Percentiles rank a stretch among this genome's conserved stretches.
Evolutionary conservation across 2,329 filamentous ascomycete genomes (phyloP).

Genomic region (Bipolaris cookei): DNA sequence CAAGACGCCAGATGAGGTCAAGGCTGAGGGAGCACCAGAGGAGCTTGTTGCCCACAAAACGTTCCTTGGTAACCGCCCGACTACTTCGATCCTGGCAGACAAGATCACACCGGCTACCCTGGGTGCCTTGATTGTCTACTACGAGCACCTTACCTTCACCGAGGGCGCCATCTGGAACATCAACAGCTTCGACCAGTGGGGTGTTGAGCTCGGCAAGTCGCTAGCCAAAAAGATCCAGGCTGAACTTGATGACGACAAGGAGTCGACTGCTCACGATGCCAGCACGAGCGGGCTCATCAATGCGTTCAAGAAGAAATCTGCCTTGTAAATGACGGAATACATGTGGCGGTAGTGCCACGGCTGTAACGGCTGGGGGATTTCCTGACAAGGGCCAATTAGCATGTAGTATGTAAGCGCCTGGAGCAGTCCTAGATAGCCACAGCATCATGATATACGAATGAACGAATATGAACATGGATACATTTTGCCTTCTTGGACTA

Average conservation of each 20-base stretch:
- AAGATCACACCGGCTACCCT: constrained; percentile 94
- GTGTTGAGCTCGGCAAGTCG: constrained; percentile 96
- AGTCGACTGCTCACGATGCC: constrained; percentile 76
- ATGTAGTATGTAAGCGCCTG: constrained; percentile 8
- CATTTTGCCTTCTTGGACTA: neutral
- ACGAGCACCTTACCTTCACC: constrained; percentile 97
- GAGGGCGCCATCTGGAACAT: constrained; percentile 99
- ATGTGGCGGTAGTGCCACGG: neutral
- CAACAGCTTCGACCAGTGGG: constrained; percentile 99
- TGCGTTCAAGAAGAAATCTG: constrained; percentile 83
- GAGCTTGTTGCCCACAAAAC: constrained; percentile 96
- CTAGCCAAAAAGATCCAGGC: constrained; percentile 73
- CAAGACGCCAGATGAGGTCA: constrained; percentile 81
- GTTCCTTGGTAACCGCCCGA: constrained; percentile 96
- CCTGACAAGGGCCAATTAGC: constrained; percentile 7
- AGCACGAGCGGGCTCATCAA: constrained; percentile 89
- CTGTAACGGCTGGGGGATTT: constrained; percentile 21
- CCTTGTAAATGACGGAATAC: constrained; percentile 30
- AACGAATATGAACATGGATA: neutral
- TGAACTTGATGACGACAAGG: constrained; percentile 82
- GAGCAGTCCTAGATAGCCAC: constrained; percentile 8
- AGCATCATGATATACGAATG: constrained; percentile 13
- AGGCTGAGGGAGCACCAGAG: constrained; percentile 74
- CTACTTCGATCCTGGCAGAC: constrained; percentile 90
- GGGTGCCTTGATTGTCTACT: constrained; percentile 96